Conservation (phyloP, 208 protist genomes). For the Strigomonas culicis region DNA sequence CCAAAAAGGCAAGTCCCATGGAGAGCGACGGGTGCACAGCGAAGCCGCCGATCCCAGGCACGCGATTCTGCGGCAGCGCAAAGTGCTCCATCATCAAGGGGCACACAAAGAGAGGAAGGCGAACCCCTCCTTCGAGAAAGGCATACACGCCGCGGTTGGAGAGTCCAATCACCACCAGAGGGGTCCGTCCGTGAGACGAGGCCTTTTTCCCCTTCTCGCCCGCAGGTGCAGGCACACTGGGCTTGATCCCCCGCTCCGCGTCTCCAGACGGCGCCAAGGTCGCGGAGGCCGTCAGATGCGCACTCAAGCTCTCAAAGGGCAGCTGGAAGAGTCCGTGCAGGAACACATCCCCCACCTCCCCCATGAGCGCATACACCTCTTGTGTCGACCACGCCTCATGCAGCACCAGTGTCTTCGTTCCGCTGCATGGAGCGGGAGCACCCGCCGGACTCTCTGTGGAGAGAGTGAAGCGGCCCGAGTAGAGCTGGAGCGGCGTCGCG, state of each 20-base stretch:
- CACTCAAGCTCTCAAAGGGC: not conserved
- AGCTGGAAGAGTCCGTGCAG: not conserved
- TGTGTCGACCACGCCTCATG: not conserved
- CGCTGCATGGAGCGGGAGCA: too few relatives aligned
- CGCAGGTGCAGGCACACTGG: too few relatives aligned
- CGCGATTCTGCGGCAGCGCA: not conserved
- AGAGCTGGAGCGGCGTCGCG: not conserved
- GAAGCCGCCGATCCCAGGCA: not conserved
- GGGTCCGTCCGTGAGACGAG: too few relatives aligned
- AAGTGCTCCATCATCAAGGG: not conserved
- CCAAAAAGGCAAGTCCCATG: not conserved
- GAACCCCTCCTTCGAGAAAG: not conserved
- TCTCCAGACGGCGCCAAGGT: too few relatives aligned
- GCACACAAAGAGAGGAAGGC: not conserved
- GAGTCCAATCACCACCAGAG: not conserved
- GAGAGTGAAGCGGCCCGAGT: not conserved
- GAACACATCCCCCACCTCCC: not conserved
- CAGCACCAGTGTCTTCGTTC: not conserved
- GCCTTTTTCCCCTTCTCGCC: too few relatives aligned
- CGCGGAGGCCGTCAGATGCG: not conserved
- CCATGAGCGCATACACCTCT: not conserved
- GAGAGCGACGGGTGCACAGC: not conserved
- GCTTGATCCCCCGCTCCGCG: too few relatives aligned
- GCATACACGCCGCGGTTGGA: not conserved
- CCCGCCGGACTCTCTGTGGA: too few relatives aligned